These are phyloP conservation scores for Gelatoporia subvermispora DNA, from an alignment of 768 basidiomycete species.

Conservation along the genomic window DNA sequence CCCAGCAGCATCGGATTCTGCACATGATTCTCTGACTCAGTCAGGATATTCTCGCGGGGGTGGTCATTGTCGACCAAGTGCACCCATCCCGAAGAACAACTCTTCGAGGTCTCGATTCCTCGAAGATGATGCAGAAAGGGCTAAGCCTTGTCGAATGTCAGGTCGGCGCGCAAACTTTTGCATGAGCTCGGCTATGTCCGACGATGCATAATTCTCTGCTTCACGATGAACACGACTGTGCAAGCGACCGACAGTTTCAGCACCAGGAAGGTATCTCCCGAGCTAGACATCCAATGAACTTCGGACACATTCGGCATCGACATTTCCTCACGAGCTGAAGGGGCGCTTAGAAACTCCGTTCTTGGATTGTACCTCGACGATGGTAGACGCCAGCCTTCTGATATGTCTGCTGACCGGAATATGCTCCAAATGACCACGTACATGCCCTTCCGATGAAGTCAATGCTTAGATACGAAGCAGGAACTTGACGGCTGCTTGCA, in stretches of 20 bases:
- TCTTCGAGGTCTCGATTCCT: constrained; percentile 52
- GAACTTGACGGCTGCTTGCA: no score
- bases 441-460: no score
- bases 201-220: constrained; percentile 51
- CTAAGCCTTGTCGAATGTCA: constrained; percentile 45
- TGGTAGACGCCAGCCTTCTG: no score
- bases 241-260: constrained; percentile 39
- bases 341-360: no score
- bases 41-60: constrained; percentile 37
- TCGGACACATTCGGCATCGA: no score
- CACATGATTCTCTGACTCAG: constrained; percentile 44
- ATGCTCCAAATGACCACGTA: no score
- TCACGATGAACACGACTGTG: constrained; percentile 52
- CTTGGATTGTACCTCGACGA: no score
- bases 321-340: no score
- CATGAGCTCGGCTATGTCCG: constrained; percentile 33
- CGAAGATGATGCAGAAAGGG: constrained; percentile 49
- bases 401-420: no score
- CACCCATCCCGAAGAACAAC: constrained; percentile 53
- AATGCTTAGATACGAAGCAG: no score
- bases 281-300: no score
- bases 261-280: constrained; percentile 36
- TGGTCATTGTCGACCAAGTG: constrained; percentile 58
- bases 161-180: constrained; percentile 35
- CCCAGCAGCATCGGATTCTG: constrained; percentile 42